phyloP scores from a whole-genome alignment of 352 stramenopile species.

The Phytopythium boreale region DNA sequence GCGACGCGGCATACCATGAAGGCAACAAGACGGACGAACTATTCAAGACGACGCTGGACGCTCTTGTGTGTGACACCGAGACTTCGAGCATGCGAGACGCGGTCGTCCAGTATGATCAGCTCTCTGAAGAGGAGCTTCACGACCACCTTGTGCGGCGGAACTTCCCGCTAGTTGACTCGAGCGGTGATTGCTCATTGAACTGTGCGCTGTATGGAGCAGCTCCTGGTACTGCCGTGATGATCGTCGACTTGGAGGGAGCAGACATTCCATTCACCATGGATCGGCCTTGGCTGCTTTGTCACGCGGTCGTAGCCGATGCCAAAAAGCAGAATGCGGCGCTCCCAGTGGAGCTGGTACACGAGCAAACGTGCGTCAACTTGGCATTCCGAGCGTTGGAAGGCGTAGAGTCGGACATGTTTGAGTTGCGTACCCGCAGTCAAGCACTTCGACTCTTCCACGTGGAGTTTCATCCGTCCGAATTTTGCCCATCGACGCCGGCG shows the following conservation, averaged over 20 bases:
- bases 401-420: slow-evolving; percentile 49
- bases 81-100: not conserved
- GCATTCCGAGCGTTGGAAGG: slow-evolving; percentile 60
- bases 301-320: slow-evolving; percentile 16
- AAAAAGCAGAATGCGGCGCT: not conserved
- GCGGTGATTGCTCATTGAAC: not conserved
- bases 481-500: slow-evolving; percentile 24
- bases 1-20: not conserved
- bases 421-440: slow-evolving; percentile 14
- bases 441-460: slow-evolving; percentile 27
- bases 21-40: not conserved
- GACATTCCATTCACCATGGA: slow-evolving; percentile 28
- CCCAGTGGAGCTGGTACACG: slow-evolving; percentile 36
- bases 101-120: not conserved
- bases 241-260: not conserved
- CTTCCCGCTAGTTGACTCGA: not conserved
- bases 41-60: slow-evolving; percentile 10
- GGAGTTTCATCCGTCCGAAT: slow-evolving; percentile 24
- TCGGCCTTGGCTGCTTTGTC: slow-evolving; percentile 32
- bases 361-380: slow-evolving; percentile 42
- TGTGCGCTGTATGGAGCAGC: not conserved
- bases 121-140: slow-evolving; percentile 14
- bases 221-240: not conserved
- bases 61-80: not conserved
- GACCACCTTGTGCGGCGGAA: slow-evolving; percentile 1